Base-by-base conservation (phyloP, 2,329 filamentous ascomycete genomes). In the Cladosporium velox region DNA sequence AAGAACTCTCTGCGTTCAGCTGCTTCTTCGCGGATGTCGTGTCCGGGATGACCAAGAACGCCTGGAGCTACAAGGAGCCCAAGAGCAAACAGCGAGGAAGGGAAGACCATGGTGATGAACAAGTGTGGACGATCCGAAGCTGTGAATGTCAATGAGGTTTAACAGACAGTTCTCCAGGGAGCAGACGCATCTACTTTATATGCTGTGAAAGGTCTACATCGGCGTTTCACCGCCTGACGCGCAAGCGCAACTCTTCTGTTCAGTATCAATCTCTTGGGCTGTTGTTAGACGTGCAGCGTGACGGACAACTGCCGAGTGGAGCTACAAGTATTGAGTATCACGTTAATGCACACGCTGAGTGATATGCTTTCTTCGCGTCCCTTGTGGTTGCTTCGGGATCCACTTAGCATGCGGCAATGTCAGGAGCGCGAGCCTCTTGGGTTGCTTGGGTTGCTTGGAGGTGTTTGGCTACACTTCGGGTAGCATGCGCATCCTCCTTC, bases 1-100 rank as follows among this genome's bases (percentile, higher is more conserved):
- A 72, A 44, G 59, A 67, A 73, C 34, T 68, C 64, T 14, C 47
- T 66, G 35, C 70, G 68, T 54, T 72, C 71, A 44, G 68, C 68
- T 12, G 70, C 70, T 63, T 73, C 70, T 52, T 69, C 62, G 4
- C 30, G 60, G 28, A 69, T 65, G 51, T 63, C 44, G 41, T 61
- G 59, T 35, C 68, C 72, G 28, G 72, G 72, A 32, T 72, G 72
- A 21, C 69, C 71, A 12, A 73, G 26, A 26, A 24, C 59, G 26
- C 1, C 7, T 35, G 49, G 30, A 12, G 34, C 35, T 26, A 38
- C 57, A 18, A 64, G 18, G 32, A 63, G 59, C 44, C 51, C 54
- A 14, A 60, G 49, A 30, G 59, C 47, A 47, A 61, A 14, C 2
- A 61, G 26, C 11, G 26, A 21, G 8, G 26, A 28, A 28, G 51